These are phyloP conservation scores for Boletus vinaceobasis DNA, from an alignment of 768 basidiomycete species.

Conservation along the genomic window DNA sequence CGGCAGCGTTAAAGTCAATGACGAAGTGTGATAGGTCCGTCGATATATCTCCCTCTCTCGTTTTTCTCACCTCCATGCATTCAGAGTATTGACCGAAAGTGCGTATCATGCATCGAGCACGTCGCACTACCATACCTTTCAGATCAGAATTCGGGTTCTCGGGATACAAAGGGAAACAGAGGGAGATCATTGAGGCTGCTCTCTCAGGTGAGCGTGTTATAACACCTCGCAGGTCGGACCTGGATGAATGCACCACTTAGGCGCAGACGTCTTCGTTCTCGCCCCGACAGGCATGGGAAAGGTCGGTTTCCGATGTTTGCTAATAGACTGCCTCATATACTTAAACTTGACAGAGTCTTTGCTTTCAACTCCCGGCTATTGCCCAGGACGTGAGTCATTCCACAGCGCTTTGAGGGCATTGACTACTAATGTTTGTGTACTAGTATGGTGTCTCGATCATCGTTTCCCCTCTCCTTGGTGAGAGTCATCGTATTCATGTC, in stretches of 20 bases:
- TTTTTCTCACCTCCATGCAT: neutral
- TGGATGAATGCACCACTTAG: slow-evolving; percentile 32
- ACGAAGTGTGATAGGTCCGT: slow-evolving; percentile 16
- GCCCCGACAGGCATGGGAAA: slow-evolving; percentile 92
- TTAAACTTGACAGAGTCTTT: slow-evolving; percentile 55
- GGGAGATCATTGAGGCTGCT: slow-evolving; percentile 70
- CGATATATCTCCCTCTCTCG: neutral
- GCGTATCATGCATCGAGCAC: neutral
- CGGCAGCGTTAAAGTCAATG: neutral
- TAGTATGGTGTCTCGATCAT: slow-evolving; percentile 72
- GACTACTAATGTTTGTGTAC: neutral
- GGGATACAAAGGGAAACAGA: slow-evolving; percentile 73
- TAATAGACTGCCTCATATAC: neutral
- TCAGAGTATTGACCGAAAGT: slow-evolving; percentile 27
- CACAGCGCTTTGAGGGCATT: neutral
- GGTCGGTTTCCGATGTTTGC: slow-evolving; percentile 34
- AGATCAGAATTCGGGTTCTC: slow-evolving; percentile 65
- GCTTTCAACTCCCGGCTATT: slow-evolving; percentile 81
- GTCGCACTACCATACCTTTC: neutral
- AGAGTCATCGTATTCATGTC: slow-evolving; percentile 10
- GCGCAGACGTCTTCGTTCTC: slow-evolving; percentile 70
- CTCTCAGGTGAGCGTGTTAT: slow-evolving; percentile 44
- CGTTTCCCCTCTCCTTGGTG: slow-evolving; percentile 74
- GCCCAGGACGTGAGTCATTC: slow-evolving; percentile 47
- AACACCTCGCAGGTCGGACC: neutral